Evolutionary conservation across 768 basidiomycete genomes (phyloP).

Genomic region (Mycena kentingensis): DNA sequence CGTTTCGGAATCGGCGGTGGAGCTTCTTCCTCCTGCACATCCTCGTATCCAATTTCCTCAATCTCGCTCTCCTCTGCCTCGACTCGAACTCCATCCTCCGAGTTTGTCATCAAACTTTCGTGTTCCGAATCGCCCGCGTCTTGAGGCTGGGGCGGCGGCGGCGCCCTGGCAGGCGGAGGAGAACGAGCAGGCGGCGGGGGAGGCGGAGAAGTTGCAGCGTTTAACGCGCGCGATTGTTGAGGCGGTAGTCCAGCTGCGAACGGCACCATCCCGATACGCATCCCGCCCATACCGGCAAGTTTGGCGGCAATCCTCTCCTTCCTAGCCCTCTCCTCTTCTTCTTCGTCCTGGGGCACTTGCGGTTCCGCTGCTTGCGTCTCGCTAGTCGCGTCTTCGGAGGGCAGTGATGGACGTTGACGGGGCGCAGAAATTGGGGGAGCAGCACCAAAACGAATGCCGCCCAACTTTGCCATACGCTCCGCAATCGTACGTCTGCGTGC

Average conservation of each 20-base stretch:
- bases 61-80: slow-evolving; percentile 75
- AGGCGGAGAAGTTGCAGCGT: slow-evolving; percentile 28
- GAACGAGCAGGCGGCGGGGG: slow-evolving; percentile 31
- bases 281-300: slow-evolving; percentile 57
- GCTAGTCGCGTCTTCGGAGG: slow-evolving; percentile 17
- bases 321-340: slow-evolving; percentile 64
- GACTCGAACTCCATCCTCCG: slow-evolving; percentile 63
- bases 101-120: slow-evolving; percentile 41
- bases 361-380: slow-evolving; percentile 25
- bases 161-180: slow-evolving; percentile 31
- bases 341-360: slow-evolving; percentile 43
- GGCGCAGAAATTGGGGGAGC: slow-evolving; percentile 51
- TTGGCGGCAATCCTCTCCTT: slow-evolving; percentile 57
- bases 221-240: slow-evolving; percentile 32
- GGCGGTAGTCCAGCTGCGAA: slow-evolving; percentile 36
- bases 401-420: slow-evolving; percentile 36
- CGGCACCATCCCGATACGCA: slow-evolving; percentile 61
- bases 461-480: slow-evolving; percentile 92
- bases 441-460: slow-evolving; percentile 81
- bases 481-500: slow-evolving; percentile 73
- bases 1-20: slow-evolving; percentile 62
- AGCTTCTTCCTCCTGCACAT: slow-evolving; percentile 50
- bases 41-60: slow-evolving; percentile 65
- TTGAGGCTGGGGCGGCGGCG: slow-evolving; percentile 31
- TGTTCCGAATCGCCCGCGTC: slow-evolving; percentile 51